phyloP scores from a whole-genome alignment of 176 grass and related monocot species.

The Melocanna baccifera region DNA sequence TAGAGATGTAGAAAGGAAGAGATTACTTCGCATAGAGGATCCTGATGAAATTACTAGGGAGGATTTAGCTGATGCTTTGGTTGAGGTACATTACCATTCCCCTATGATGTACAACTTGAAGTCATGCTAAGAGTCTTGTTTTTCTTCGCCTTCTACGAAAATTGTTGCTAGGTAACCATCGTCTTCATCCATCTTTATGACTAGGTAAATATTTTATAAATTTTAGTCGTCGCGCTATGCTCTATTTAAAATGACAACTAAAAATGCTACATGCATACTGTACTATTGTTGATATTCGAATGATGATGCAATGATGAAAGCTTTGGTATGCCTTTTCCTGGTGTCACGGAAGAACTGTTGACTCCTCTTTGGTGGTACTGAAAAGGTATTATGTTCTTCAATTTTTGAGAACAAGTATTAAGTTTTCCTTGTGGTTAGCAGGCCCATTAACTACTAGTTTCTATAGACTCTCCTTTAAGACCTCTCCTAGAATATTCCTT shows the following conservation, averaged over 20 bases:
- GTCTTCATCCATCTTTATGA: not conserved
- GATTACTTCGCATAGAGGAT: slow-evolving; percentile 85
- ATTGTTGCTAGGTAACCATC: not conserved
- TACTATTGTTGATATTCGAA: not conserved
- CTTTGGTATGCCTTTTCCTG: not conserved
- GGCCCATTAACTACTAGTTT: not conserved
- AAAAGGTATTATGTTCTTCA: slow-evolving; percentile 56
- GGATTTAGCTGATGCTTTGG: slow-evolving; percentile 80
- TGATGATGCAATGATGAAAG: not conserved
- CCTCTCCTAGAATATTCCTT: not conserved
- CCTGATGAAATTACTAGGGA: slow-evolving; percentile 82
- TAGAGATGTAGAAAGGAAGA: slow-evolving; percentile 92
- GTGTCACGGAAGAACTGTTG: not conserved
- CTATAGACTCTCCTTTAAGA: not conserved
- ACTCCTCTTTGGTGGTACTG: slow-evolving; percentile 71
- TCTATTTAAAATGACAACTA: not conserved
- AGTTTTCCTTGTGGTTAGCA: not conserved
- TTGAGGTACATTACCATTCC: slow-evolving; percentile 59
- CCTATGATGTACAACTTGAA: slow-evolving; percentile 29
- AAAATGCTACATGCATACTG: not conserved
- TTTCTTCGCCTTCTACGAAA: not conserved
- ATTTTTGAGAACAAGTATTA: not conserved
- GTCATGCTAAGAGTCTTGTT: not conserved
- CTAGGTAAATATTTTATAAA: not conserved
- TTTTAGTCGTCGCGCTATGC: not conserved